Base-by-base conservation (phyloP, 345 rosid species). In the Erysimum cheiranthoides region DNA sequence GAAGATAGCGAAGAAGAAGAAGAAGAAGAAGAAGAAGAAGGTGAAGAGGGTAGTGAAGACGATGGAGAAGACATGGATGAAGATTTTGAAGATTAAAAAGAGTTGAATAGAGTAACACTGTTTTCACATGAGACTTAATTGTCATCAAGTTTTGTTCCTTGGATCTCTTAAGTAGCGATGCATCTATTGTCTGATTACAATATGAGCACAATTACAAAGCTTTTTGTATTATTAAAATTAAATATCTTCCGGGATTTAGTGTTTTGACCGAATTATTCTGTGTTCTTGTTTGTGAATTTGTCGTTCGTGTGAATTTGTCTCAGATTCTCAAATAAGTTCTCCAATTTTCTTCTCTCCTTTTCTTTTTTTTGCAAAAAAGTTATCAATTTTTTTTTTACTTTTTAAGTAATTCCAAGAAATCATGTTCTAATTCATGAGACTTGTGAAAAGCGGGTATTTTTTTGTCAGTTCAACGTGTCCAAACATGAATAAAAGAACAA, bases 41-140 rank as follows among this genome's bases (percentile, higher is more conserved):
- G 34, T 4, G 82, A 73, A 51, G 78, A 45, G 11, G 73, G 35
- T 49, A 47, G 58, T 47, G 79, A 59, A 60, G 82, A 49, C 11
- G 68, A 43, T 39, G 79, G 11, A 11, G 76, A 79, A 74, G 77
- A 68, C 61, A 69, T 73, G 79, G 82, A 79, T 27, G 71, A 74
- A 53, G 82, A 78, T 50, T 40, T 5, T 52, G 77, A 73, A 72
- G 81, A 73, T 10, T 71, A 34, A 76, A 62, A 61, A 67, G 40
- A 36, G 16, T 46, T 60, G 2, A 3, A 28, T 10, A 6, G 39
- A 30, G 54, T 47, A 61, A 42, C 45, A 25, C 36, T 35, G 18
- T 74, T 49, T 67, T 59, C 54, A 61, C 46, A 17, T 47, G 56
- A 66, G 45, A 17, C 17, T 34, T 17, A 18, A 47, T 7, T 42